phyloP scores from a whole-genome alignment of 148 eudicot genomes.

The Camellia sinensis region DNA sequence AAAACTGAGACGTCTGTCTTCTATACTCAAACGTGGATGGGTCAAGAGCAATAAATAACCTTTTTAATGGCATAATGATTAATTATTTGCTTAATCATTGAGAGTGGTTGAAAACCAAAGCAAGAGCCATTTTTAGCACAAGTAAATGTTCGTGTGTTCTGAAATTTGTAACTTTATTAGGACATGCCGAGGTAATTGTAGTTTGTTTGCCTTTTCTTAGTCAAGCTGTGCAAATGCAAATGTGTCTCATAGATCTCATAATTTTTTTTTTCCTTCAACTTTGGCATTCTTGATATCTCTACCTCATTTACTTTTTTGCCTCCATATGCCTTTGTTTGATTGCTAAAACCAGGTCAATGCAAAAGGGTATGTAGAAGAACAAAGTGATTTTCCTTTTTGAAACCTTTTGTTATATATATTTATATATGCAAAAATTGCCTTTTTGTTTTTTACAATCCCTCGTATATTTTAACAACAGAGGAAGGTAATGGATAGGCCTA shows the following conservation, averaged over 20 bases:
- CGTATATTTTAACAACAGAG: no score
- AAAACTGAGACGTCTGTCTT: neutral
- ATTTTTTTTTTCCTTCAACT: neutral
- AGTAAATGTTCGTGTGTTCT: neutral
- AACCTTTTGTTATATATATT: no score
- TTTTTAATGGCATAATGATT: neutral
- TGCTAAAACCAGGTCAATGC: neutral
- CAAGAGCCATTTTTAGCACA: neutral
- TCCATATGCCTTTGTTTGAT: neutral
- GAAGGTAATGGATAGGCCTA: no score
- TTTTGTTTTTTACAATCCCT: no score
- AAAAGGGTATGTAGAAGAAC: neutral
- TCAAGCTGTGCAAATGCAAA: neutral
- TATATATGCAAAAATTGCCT: no score
- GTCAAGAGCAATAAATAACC: neutral
- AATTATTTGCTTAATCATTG: neutral
- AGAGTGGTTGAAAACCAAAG: neutral
- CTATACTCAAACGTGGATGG: neutral
- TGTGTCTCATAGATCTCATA: neutral
- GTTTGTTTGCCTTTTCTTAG: neutral
- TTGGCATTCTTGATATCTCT: neutral
- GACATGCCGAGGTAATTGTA: neutral
- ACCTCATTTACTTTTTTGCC: neutral
- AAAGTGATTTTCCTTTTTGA: neutral
- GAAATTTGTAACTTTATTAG: neutral